Conservation (phyloP, 2,329 filamentous ascomycete species). For the Rutstroemia sydowiana region DNA sequence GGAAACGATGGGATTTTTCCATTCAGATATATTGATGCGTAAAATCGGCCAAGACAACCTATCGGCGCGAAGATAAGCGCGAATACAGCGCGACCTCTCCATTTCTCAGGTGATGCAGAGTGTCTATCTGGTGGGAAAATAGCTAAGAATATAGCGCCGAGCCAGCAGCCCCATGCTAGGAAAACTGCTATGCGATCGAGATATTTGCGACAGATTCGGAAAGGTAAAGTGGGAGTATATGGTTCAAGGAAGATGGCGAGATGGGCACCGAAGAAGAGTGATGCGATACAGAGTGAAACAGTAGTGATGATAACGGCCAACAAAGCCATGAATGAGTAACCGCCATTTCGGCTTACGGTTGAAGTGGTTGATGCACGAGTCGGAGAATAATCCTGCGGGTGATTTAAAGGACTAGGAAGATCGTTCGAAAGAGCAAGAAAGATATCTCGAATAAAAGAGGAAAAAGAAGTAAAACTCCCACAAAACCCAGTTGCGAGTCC, state of each 20-base stretch:
- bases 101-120: slow-evolving; percentile 42
- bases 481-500: slow-evolving; percentile 83
- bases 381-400: slow-evolving; percentile 31
- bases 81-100: slow-evolving; percentile 71
- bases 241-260: slow-evolving; percentile 56
- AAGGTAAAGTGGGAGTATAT: slow-evolving; percentile 53
- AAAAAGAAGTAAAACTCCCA: slow-evolving; percentile 86
- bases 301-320: slow-evolving; percentile 69
- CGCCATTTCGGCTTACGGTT: slow-evolving; percentile 51
- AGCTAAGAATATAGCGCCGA: slow-evolving; percentile 65
- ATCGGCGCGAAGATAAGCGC: slow-evolving; percentile 75
- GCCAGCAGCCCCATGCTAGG: slow-evolving; percentile 68
- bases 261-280: slow-evolving; percentile 66
- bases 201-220: slow-evolving; percentile 46
- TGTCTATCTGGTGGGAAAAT: slow-evolving; percentile 60
- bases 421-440: slow-evolving; percentile 77
- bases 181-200: slow-evolving; percentile 58
- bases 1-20: slow-evolving; percentile 60
- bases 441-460: slow-evolving; percentile 71
- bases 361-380: slow-evolving; percentile 30
- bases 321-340: slow-evolving; percentile 77
- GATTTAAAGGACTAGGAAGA: slow-evolving; percentile 44
- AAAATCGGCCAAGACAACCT: slow-evolving; percentile 71
- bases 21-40: slow-evolving; percentile 66
- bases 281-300: slow-evolving; percentile 61